Evolutionary conservation across 179 eudicot species (phyloP), one percentile per base, ranked within the genome.

Genomic region (Drosera spatulata): DNA sequence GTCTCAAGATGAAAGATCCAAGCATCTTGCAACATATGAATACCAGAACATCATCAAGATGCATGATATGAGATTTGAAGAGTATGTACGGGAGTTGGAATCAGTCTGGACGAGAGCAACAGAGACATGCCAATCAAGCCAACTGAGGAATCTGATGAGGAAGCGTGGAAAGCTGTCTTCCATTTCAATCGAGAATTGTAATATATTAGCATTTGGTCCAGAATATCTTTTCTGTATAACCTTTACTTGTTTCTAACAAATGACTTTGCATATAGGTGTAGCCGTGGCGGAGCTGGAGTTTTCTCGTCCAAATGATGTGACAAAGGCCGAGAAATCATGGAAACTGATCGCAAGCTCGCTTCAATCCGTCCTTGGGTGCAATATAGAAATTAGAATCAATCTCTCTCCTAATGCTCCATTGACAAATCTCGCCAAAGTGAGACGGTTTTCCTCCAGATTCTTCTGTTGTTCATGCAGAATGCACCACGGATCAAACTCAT

Each of bases 271-370:
- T 22, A 22, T 56, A 93, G 96, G 89, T 69, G 48, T 83, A 47
- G 93, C 94, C 37, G 80, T 89, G 64, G 95, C 81, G 41, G 88
- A 86, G 61, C 60, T 93, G 75, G 94, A 82, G 63, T 93, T 93
- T 63, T 76, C 58, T 64, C 78, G 74, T 51, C 78, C 86, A 1
- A 73, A 77, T 64, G 64, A 80, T 58, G 95, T 81, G 47, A 69
- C 83, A 6, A 93, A 86, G 75, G 99, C 93, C 13, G 99, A 93
- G 70, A 89, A 80, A 66, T 89, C 93, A 50, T 89, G 97, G 97
- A 86, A 89, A 76, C 47, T 66, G 61, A 86, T 93, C 14, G 99
- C 97, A 47, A 74, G 77, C 66, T 71, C 90, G 44, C 86, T 93
- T 71, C 96, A 89, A 50, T 65, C 78, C 15, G 69, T 73, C 33